Percentiles rank a stretch among this genome's conserved stretches.
Conservation (phyloP, 805 yeast genomes). For the Kodamaea nitidulidarum region DNA sequence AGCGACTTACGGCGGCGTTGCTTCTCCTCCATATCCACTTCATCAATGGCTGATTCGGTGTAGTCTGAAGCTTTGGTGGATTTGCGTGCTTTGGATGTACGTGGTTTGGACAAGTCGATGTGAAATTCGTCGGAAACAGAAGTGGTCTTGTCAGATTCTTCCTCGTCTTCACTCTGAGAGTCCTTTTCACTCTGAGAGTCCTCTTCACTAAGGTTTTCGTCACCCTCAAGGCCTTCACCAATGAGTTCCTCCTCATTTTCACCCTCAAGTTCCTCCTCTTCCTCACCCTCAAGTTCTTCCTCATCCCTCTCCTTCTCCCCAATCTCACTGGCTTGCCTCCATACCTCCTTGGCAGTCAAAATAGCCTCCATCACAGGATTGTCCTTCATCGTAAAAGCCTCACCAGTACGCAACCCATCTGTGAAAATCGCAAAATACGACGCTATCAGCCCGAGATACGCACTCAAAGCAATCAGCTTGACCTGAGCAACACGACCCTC, state of each 20-base stretch:
- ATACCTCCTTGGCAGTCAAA: slow-evolving; percentile 74
- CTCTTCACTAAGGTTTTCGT: slow-evolving; percentile 18
- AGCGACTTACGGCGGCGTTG: slow-evolving; percentile 72
- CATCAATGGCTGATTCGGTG: slow-evolving; percentile 65
- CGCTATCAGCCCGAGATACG: slow-evolving; percentile 74
- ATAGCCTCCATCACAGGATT: slow-evolving; percentile 88
- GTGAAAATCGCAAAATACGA: slow-evolving; percentile 75
- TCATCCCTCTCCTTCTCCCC: slow-evolving; percentile 24
- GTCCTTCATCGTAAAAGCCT: slow-evolving; percentile 65
- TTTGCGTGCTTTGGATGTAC: slow-evolving; percentile 43
- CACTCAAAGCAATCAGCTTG: slow-evolving; percentile 65
- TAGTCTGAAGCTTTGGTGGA: slow-evolving; percentile 42
- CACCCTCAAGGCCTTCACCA: too few species aligned
- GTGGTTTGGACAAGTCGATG: slow-evolving; percentile 45
- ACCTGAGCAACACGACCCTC: slow-evolving; percentile 37
- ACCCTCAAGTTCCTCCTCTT: slow-evolving; percentile 10
- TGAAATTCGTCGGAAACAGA: slow-evolving; percentile 35
- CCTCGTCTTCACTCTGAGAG: slow-evolving; percentile 13
- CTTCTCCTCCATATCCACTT: slow-evolving; percentile 84
- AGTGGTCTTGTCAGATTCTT: slow-evolving; percentile 19
- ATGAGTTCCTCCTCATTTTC: too few species aligned
- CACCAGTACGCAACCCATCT: slow-evolving; percentile 51
- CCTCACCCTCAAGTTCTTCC: slow-evolving; percentile 12
- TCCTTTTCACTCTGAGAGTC: slow-evolving; percentile 7
- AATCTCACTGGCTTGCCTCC: slow-evolving; percentile 75